phyloP scores from a whole-genome alignment of 306 rosid genomes.

The Acacia confusa region DNA sequence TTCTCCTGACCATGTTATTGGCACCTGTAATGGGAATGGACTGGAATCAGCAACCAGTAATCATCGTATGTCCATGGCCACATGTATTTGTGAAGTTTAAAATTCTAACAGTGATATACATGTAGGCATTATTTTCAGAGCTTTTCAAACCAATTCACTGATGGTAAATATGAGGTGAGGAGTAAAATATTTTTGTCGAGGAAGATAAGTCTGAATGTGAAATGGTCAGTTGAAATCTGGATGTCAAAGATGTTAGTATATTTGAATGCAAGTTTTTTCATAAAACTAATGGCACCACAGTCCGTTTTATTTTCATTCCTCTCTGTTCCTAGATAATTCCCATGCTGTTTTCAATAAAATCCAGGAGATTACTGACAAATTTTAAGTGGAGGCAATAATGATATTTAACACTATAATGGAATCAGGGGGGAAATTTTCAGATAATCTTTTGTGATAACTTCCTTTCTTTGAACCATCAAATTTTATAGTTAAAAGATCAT shows the following conservation, averaged over 20 bases:
- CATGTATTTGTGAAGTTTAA: not conserved
- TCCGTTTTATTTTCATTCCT: not conserved
- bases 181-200: not conserved
- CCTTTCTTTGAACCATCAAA: not conserved
- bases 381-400: not conserved
- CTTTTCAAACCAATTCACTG: slow-evolving; percentile 14
- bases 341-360: not conserved
- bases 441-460: not conserved
- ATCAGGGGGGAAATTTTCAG: not conserved
- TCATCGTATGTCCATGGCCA: not conserved
- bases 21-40: slow-evolving; percentile 52
- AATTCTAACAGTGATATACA: not conserved
- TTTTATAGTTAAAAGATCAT: not conserved
- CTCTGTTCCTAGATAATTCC: not conserved
- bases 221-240: not conserved
- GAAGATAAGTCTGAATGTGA: not conserved
- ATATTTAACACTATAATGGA: not conserved
- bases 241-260: not conserved
- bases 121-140: slow-evolving; percentile 1
- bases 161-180: not conserved
- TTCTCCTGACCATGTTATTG: slow-evolving; percentile 48
- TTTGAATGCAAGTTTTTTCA: not conserved
- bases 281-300: not conserved
- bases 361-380: not conserved
- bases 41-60: slow-evolving; percentile 30